Evolutionary conservation across 805 yeast species (phyloP), one percentile per base, ranked within the genome.

Genomic region (Zygosaccharomyces kombuchaensis): DNA sequence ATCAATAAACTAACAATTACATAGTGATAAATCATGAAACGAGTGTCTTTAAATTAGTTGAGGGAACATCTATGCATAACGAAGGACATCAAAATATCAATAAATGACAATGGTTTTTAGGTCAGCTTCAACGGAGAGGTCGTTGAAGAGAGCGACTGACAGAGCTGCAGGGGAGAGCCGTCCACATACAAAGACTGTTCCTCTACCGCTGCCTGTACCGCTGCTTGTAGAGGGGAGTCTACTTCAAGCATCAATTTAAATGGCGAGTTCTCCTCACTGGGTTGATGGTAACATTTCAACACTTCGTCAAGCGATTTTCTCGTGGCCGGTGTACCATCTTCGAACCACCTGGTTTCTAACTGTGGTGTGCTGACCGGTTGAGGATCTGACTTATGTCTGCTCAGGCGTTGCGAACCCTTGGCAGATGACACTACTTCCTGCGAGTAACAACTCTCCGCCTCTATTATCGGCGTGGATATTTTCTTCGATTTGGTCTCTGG

Each of bases 221-320:
- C 21, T 19, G 21, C 21, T 19, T 19, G 21, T 19, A 38, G 14
- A 13, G 41, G 41, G 7, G 32, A 25, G 4, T 22, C 41, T 14
- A 22, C 25, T 17, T 38, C 41, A 9, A 38, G 9, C 13, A 31
- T 32, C 31, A 38, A 27, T 25, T 49, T 51, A 14, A 34, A 23
- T 4, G 59, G 56, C 12, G 60, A 52, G 36, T 55, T 54, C 14
- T 47, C 46, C n/a, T 54, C 56, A 48, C 62, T 57, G 5, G 56
- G 47, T 23, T 52, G 58, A 19, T 60, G 54, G 32, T 63, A 63
- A 43, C 62, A 62, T 34, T 54, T 46, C 3, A 62, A 50, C 9
- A 63, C 55, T 40, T 63, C 68, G 46, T 61, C 68, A 3, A 62
- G 55, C 9, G 65, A 60, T 27, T 51, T 52, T 26, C 61, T 51